Evolutionary conservation across 768 basidiomycete genomes (phyloP), one percentile per base, ranked within the genome.

Genomic region (Pisolithus marmoratus): DNA sequence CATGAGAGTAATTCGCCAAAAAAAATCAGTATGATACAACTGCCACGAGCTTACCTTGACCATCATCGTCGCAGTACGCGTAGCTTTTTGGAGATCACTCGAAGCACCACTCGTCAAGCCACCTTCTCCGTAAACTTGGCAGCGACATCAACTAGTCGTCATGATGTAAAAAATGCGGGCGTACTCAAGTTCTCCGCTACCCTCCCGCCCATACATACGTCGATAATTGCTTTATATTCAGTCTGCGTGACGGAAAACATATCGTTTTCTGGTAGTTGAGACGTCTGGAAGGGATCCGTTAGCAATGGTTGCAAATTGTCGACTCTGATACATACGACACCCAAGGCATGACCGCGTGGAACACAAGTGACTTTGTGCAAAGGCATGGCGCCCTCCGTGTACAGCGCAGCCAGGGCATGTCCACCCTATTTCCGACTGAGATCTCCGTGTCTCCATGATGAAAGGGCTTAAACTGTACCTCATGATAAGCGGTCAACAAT

Each of bases 331-430:
- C 85, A 58, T 72, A 92, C 90, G 58, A 88, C 72, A 51, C 94
- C 94, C 42, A 98, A 78, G 20, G 94, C 88, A 64, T 95, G 89
- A 24, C 96, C 96, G 60, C 96, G 88, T 38, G 95, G 95, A 49
- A 99, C 82, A 66, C 95, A 96, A 23, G 95, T 98, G 31, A 98
- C 95, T 73, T 96, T 96, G 70, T 98, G 94, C 56, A 99, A 71
- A 38, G 96, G 96, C 82, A 94, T 93, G 40, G 94, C 93, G 46
- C 94, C 95, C 55, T 90, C 81, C 1, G 96, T 98, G 66, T 93
- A 93, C 45, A 98, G 73, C 6, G 95, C 94, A 23, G 94, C 85
- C n/a, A 97, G 77, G 26, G 94, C 92, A 67, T 97, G 94, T 34
- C 92, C 94, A 54, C 90, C 90, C 86, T 90, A 59, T 54, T 43